A percentile compares a stretch with the other conserved stretches of the same genome.
Conservation (phyloP, 2,329 filamentous ascomycete genomes). For the Colletotrichum scovillei region DNA sequence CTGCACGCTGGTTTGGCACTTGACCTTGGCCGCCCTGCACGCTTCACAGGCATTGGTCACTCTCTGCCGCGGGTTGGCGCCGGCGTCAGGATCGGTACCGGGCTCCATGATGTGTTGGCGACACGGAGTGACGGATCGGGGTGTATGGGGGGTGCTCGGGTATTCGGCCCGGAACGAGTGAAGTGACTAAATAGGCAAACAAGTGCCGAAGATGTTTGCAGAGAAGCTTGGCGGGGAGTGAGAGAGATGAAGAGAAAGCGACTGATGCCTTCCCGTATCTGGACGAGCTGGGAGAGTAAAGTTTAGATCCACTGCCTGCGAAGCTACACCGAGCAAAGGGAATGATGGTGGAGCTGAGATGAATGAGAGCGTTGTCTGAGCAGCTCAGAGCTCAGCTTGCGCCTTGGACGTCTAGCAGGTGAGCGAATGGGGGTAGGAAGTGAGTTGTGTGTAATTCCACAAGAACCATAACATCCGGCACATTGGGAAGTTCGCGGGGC, state of each 20-base stretch:
- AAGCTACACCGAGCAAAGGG: not conserved
- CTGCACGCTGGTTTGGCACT: constrained; percentile 60
- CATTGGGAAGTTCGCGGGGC: not conserved
- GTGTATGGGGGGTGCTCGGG: not conserved
- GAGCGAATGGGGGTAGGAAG: not conserved
- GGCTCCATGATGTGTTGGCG: constrained; percentile 12
- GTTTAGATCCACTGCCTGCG: not conserved
- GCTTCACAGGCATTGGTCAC: constrained; percentile 62
- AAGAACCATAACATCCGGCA: too few relatives aligned
- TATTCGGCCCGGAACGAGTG: not conserved
- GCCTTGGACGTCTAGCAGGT: not conserved
- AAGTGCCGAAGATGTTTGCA: not conserved
- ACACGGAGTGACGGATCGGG: not conserved
- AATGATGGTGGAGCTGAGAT: not conserved
- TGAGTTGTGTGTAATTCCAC: not conserved
- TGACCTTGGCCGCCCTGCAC: constrained; percentile 64
- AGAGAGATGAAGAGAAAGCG: not conserved
- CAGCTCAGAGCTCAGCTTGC: not conserved
- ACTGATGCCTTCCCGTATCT: not conserved
- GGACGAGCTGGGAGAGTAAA: not conserved
- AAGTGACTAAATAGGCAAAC: not conserved
- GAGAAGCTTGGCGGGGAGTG: not conserved
- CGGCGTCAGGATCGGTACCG: constrained; percentile 6
- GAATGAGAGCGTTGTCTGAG: not conserved
- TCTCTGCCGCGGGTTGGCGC: constrained; percentile 23